Conservation (phyloP, 306 rosid species). For the Mimosa pudica region DNA sequence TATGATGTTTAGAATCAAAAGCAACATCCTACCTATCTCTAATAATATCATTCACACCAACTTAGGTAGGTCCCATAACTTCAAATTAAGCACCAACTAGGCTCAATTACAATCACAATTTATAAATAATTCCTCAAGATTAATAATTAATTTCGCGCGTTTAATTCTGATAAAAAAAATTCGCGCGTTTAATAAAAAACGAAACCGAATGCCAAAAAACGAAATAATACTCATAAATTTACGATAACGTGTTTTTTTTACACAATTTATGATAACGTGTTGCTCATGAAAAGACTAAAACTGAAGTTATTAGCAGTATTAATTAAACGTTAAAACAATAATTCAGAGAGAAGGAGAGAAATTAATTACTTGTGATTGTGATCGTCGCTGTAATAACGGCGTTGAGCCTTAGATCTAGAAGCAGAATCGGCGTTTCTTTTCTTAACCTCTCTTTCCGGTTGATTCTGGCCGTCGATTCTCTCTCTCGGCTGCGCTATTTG, state of each 20-base stretch:
- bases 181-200: background rate
- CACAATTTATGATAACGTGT: background rate
- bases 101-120: no score
- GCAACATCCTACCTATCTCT: no score
- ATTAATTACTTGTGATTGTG: conserved; percentile 42
- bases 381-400: conserved; percentile 38
- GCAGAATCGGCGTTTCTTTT: background rate
- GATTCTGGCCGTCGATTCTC: background rate
- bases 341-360: background rate
- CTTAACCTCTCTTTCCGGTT: conserved; percentile 28
- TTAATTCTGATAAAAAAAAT: no score
- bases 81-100: no score
- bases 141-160: background rate
- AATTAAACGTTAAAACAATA: no score
- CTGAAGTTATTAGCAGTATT: background rate
- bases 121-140: no score
- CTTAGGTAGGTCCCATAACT: no score
- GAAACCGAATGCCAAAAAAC: background rate
- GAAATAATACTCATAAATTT: background rate
- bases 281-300: background rate
- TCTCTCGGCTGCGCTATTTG: conserved; percentile 12
- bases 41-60: no score
- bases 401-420: conserved; percentile 20
- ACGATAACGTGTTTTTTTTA: background rate
- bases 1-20: no score